phyloP scores from a whole-genome alignment of 805 yeast species.

The Tetrapisispora taiwanensis region DNA sequence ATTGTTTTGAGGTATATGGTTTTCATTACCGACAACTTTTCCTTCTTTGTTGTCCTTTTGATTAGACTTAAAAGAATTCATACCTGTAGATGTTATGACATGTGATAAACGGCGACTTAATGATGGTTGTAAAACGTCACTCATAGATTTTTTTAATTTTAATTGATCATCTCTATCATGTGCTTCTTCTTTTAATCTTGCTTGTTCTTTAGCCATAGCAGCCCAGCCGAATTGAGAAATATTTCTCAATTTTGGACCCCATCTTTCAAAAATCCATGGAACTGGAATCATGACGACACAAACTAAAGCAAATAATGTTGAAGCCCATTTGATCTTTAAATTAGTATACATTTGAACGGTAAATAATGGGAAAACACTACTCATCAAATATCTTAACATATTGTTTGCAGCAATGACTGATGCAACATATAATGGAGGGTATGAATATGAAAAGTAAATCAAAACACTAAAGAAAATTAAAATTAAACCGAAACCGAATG shows the following conservation, averaged over 20 bases:
- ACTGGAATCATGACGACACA: constrained; percentile 63
- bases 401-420: constrained; percentile 88
- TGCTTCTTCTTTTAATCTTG: constrained; percentile 9
- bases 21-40: neutral
- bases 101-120: neutral
- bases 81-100: neutral
- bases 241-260: constrained; percentile 49
- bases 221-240: constrained; percentile 51
- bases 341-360: constrained; percentile 73
- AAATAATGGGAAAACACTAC: constrained; percentile 74
- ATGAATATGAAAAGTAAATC: constrained; percentile 58
- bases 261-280: constrained; percentile 56
- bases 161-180: constrained; percentile 23
- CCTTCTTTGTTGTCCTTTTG: neutral
- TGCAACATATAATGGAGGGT: constrained; percentile 69
- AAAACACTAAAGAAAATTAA: constrained; percentile 61
- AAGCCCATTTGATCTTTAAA: constrained; percentile 67
- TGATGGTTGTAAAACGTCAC: neutral
- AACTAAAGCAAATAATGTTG: constrained; percentile 53
- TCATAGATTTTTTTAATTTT: neutral
- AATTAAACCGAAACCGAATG: constrained; percentile 67
- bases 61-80: neutral
- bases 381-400: constrained; percentile 60
- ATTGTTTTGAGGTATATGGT: neutral
- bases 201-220: constrained; percentile 36